Percentiles rank a stretch among this genome's conserved stretches.
Evolutionary conservation across 768 basidiomycete genomes (phyloP).

Genomic region (Paxillus ammoniavirescens): DNA sequence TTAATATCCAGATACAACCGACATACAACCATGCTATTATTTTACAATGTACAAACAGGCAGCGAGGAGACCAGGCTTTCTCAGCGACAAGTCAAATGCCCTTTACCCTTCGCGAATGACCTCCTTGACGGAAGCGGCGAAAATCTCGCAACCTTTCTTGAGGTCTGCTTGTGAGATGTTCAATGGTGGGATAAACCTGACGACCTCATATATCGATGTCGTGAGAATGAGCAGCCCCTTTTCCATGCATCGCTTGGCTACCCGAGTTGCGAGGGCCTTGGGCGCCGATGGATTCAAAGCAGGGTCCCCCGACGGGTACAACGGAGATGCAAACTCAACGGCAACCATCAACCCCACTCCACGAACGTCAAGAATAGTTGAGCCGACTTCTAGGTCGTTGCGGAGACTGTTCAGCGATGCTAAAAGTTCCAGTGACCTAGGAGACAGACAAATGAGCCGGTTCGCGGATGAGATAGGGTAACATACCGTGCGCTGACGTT

Average conservation of each 20-base stretch:
- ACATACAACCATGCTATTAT: neutral
- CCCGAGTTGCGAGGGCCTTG: conserved; percentile 60
- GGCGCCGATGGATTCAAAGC: conserved; percentile 37
- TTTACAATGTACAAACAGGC: neutral
- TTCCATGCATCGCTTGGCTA: conserved; percentile 80
- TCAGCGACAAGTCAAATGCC: too few species aligned
- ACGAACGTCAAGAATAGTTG: conserved; percentile 80
- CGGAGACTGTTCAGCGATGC: conserved; percentile 55
- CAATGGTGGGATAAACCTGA: conserved; percentile 92
- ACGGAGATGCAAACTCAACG: conserved; percentile 70
- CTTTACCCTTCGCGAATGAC: conserved; percentile 47
- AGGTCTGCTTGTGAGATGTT: conserved; percentile 78
- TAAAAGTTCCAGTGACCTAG: conserved; percentile 74
- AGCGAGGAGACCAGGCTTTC: too few species aligned
- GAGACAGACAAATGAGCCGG: conserved; percentile 2
- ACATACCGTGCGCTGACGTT: conserved; percentile 73
- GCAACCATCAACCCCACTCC: conserved; percentile 90
- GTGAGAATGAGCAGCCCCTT: conserved; percentile 86
- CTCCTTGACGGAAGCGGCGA: conserved; percentile 68
- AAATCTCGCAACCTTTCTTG: conserved; percentile 62
- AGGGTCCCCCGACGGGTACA: conserved; percentile 51
- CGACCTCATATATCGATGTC: conserved; percentile 83
- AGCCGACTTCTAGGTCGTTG: conserved; percentile 46
- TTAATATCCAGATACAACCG: neutral
- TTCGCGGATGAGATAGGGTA: neutral